These are phyloP conservation scores for Fusarium brachygibbosum DNA, from an alignment of 2,329 filamentous ascomycete genomes.

Conservation along the genomic window DNA sequence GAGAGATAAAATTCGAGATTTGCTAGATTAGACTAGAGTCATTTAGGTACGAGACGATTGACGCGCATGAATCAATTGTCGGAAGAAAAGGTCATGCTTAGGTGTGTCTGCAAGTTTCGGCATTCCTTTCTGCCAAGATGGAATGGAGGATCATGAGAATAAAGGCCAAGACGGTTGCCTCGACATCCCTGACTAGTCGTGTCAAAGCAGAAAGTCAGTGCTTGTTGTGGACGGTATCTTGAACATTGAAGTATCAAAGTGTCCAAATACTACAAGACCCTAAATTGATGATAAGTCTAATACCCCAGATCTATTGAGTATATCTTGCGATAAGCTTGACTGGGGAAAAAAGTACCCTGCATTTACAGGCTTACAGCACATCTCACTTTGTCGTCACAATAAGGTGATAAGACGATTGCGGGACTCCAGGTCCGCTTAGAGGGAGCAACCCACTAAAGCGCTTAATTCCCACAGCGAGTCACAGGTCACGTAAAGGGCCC, in stretches of 20 bases:
- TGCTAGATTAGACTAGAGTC: not conserved
- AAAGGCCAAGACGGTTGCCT: not conserved
- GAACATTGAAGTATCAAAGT: not conserved
- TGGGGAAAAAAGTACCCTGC: not conserved
- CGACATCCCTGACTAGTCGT: not conserved
- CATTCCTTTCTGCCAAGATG: slow-evolving; percentile 8
- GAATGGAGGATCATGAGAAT: slow-evolving; percentile 1
- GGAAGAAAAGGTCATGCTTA: not conserved
- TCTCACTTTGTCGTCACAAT: slow-evolving; percentile 6
- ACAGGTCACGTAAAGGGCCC: not conserved
- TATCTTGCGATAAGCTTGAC: not conserved
- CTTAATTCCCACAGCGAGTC: not conserved
- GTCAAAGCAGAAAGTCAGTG: not conserved
- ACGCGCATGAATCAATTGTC: slow-evolving; percentile 4
- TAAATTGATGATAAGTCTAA: not conserved
- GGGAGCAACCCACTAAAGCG: not conserved
- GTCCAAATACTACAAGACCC: not conserved
- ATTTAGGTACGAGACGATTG: not conserved
- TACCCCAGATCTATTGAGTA: not conserved
- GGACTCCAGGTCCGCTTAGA: slow-evolving; percentile 4
- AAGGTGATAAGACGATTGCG: slow-evolving; percentile 5
- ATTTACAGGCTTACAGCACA: not conserved
- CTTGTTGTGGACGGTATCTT: not conserved
- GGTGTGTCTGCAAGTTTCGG: not conserved
- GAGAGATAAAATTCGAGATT: not conserved